Conservation (phyloP, 257 asterid genomes). For the Thymus mandschuricus region DNA sequence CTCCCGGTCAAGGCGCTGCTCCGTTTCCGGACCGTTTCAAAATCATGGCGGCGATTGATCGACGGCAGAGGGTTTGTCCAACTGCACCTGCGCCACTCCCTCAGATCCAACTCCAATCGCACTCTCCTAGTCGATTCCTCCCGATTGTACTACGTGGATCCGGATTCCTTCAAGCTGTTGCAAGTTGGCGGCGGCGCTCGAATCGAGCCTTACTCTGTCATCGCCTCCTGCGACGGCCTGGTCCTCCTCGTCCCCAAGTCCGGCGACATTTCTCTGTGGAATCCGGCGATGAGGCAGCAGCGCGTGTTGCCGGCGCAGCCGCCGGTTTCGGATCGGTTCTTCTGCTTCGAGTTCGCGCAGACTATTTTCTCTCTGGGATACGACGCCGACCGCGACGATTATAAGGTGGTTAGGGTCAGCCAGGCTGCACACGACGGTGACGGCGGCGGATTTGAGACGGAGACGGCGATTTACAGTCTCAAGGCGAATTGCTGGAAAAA, state of each 20-base stretch:
- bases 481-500: constrained; percentile 43
- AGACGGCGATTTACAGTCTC: constrained; percentile 41
- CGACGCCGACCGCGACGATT: constrained; percentile 42
- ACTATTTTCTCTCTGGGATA: constrained; percentile 38
- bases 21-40: constrained; percentile 28
- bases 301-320: constrained; percentile 4
- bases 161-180: constrained; percentile 24
- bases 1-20: constrained; percentile 27
- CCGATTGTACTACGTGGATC: constrained; percentile 5
- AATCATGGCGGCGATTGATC: constrained; percentile 23
- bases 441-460: constrained; percentile 21
- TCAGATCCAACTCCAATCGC: constrained; percentile 14
- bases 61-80: constrained; percentile 12
- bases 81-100: constrained; percentile 20
- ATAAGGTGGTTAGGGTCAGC: constrained; percentile 38
- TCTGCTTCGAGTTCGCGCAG: not conserved
- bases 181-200: not conserved
- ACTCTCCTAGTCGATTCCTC: not conserved
- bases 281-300: constrained; percentile 12
- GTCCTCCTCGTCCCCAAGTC: not conserved
- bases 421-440: constrained; percentile 26
- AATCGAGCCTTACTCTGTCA: not conserved
- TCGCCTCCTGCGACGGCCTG: constrained; percentile 19
- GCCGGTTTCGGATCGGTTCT: not conserved
- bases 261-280: constrained; percentile 14